A percentile compares a stretch with the other conserved stretches of the same genome.
These are phyloP conservation scores for Lactifluus subvellereus DNA, from an alignment of 768 basidiomycete species.

Conservation along the genomic window DNA sequence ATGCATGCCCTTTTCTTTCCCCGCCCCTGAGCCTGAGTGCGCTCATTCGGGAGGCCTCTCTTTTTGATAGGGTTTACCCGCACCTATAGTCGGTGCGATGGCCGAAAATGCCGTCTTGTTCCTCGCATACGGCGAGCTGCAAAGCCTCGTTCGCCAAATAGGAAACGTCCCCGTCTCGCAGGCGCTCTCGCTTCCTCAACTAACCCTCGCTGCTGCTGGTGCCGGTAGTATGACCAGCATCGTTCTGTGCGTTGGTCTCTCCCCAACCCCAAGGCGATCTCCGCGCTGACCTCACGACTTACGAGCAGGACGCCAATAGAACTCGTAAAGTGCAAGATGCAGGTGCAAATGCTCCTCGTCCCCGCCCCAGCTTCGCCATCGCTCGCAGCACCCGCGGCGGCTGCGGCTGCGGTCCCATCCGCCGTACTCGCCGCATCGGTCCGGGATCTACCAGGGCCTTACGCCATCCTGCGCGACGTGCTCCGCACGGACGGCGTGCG, in stretches of 20 bases:
- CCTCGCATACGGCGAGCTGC: conserved; percentile 74
- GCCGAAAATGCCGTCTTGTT: conserved; percentile 88
- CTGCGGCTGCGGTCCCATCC: conserved; percentile 38
- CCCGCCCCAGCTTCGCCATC: conserved; percentile 23
- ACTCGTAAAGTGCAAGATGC: conserved; percentile 96
- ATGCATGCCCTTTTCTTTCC: conserved; percentile 28
- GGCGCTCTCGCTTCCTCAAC: conserved; percentile 57
- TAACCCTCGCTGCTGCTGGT: conserved; percentile 77
- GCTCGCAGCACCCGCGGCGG: conserved; percentile 25
- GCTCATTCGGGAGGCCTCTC: not conserved
- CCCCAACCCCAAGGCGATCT: not conserved
- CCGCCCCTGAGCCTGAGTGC: not conserved
- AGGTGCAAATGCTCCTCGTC: conserved; percentile 80
- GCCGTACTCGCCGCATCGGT: conserved; percentile 21
- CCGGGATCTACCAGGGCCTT: conserved; percentile 59
- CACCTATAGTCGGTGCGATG: conserved; percentile 88
- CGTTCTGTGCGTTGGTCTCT: conserved; percentile 55
- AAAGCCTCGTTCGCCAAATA: conserved; percentile 49
- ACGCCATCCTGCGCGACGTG: conserved; percentile 57
- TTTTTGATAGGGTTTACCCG: conserved; percentile 64
- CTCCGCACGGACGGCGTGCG: conserved; percentile 63
- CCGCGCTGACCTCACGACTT: conserved; percentile 5
- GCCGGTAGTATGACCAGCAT: conserved; percentile 86
- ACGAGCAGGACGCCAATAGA: conserved; percentile 78
- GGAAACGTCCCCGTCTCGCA: conserved; percentile 33